Percentiles rank a stretch among this genome's conserved stretches.
phyloP scores from a whole-genome alignment of 768 basidiomycete genomes.

The Lactarius hatsudake region DNA sequence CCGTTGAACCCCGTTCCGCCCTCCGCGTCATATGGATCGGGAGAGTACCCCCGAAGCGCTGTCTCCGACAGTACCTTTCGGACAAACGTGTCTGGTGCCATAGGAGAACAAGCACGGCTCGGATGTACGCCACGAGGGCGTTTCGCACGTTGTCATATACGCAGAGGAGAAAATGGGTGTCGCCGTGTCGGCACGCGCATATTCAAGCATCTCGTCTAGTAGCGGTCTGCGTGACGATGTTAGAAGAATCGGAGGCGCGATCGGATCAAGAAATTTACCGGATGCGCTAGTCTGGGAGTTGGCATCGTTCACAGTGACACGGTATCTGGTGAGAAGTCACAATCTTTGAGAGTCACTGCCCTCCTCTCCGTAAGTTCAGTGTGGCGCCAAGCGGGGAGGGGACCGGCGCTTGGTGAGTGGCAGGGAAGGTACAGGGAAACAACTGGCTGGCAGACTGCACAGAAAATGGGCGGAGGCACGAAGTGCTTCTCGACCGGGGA shows the following conservation, averaged over 20 bases:
- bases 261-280: too few relatives aligned
- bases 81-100: conserved; percentile 41
- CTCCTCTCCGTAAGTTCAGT: too few relatives aligned
- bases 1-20: conserved; percentile 65
- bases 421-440: too few relatives aligned
- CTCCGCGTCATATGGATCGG: conserved; percentile 65
- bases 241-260: background rate
- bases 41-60: conserved; percentile 63
- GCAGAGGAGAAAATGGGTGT: conserved; percentile 92
- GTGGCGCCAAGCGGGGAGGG: too few relatives aligned
- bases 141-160: conserved; percentile 73
- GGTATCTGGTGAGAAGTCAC: too few relatives aligned
- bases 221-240: conserved; percentile 52
- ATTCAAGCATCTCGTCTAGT: conserved; percentile 84
- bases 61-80: conserved; percentile 69
- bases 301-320: too few relatives aligned
- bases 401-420: too few relatives aligned
- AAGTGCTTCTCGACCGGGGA: too few relatives aligned
- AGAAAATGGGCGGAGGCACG: too few relatives aligned
- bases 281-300: too few relatives aligned
- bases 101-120: conserved; percentile 23
- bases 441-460: too few relatives aligned
- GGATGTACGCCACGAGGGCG: conserved; percentile 52
- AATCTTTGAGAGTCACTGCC: too few relatives aligned
- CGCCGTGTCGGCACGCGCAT: conserved; percentile 67